Conservation (phyloP, 2,329 filamentous ascomycete species). For the Arachnopeziza araneosa region DNA sequence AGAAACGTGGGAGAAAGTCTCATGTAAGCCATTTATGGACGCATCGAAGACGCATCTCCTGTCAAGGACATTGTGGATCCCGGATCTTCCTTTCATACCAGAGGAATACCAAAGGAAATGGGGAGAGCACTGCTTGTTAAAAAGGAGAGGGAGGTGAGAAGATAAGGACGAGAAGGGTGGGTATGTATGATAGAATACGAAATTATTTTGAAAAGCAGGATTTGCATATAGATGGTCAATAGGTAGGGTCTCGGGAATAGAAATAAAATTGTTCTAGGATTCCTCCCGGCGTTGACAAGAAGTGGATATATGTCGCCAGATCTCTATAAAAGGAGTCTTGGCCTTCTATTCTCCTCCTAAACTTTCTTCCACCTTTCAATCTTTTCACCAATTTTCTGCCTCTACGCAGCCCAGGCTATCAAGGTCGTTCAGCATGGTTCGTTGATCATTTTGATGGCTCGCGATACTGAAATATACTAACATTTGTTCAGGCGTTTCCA, state of each 20-base stretch:
- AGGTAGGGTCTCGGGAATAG: background rate
- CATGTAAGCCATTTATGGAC: conserved; percentile 78
- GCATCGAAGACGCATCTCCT: conserved; percentile 66
- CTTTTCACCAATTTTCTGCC: too few species aligned
- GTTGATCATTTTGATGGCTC: too few species aligned
- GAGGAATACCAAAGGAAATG: conserved; percentile 56
- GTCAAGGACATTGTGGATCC: conserved; percentile 77
- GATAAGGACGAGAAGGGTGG: background rate
- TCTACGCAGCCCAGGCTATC: too few species aligned
- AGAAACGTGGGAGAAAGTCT: conserved; percentile 70
- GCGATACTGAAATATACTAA: too few species aligned
- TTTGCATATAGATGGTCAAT: background rate
- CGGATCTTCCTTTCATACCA: conserved; percentile 64
- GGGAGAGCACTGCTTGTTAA: conserved; percentile 83
- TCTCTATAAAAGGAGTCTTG: too few species aligned
- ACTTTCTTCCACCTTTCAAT: too few species aligned
- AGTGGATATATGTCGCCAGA: too few species aligned
- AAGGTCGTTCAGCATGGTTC: too few species aligned
- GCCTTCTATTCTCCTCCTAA: too few species aligned
- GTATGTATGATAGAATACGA: conserved; percentile 3
- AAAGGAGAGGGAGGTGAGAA: conserved; percentile 39
- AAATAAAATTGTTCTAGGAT: background rate
- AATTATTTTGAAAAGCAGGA: background rate
- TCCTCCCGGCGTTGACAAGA: too few species aligned
- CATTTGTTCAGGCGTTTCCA: too few species aligned